Percentiles rank a stretch among this genome's conserved stretches.
phyloP scores from a whole-genome alignment of 345 rosid genomes.

The Euphorbia tirucalli region DNA sequence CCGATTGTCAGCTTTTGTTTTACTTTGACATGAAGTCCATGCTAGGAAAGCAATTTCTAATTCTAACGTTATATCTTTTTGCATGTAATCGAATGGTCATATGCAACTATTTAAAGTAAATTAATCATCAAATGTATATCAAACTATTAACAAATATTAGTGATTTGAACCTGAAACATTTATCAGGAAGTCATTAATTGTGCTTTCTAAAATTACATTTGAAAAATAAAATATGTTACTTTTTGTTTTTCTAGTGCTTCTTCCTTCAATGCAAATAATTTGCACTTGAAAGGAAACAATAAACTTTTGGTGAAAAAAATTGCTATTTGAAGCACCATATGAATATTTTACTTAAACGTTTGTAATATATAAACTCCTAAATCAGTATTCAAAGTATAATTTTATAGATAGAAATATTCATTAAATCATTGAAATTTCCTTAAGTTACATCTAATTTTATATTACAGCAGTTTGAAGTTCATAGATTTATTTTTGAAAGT shows the following conservation, averaged over 20 bases:
- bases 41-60: not conserved
- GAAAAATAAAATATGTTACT: not conserved
- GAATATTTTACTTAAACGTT: not conserved
- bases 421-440: not conserved
- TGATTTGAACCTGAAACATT: not conserved
- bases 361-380: not conserved
- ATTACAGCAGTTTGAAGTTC: not conserved
- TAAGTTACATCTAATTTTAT: not conserved
- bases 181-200: not conserved
- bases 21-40: not conserved
- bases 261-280: not conserved
- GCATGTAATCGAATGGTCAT: not conserved
- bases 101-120: not conserved
- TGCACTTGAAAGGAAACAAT: not conserved
- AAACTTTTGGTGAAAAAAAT: not conserved
- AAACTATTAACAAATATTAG: not conserved
- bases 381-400: not conserved
- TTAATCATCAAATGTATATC: not conserved
- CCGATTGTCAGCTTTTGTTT: not conserved
- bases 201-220: not conserved
- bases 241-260: not conserved
- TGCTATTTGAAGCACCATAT: not conserved
- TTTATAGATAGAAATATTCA: not conserved
- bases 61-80: not conserved
- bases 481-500: not conserved